Evolutionary conservation across 192 early-diverging fungal genomes (phyloP), one percentile per base, ranked within the genome.

Genomic region (Gryganskiella cystojenkinii): DNA sequence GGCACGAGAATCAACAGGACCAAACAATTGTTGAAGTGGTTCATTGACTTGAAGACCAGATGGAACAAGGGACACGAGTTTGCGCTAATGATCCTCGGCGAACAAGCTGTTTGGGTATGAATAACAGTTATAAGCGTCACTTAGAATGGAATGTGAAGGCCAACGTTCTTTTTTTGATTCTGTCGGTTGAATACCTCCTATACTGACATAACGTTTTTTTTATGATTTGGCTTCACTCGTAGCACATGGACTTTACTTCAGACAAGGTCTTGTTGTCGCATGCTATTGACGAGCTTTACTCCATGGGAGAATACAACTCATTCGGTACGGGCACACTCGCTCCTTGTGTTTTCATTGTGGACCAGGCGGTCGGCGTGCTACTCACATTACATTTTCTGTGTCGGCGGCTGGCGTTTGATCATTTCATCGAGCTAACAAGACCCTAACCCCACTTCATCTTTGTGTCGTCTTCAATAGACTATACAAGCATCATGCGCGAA

Each of bases 161-260:
- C 22, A 2, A 2, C 27, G 28, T 19, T 31, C 11, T 28, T 53
- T 13, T 28, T 53, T 53, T 27, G 15, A 14, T 17, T 34, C 8
- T 10, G 4, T 22, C 7, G 25, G 8, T 5, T 31, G 15, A n/a
- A 3, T 31, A 19, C 19, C 14, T 3, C 31, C 3, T 15, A 11
- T 19, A n/a, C 54, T 34, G 24, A 45, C 25, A 25, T 1, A 30
- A 4, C 20, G 13, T 31, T 11, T 4, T 1, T 44, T 19, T 14
- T 10, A 10, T 20, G 11, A 7, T 34, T 3, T 59, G 4, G 20
- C 24, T 47, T 31, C 49, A 3, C 4, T 25, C 2, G 9, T 52
- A 80, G 79, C 79, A 80, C 33, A 72, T 80, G 70, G 79, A 80
- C 20, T 80, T 80, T 37, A 72, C 79, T 20, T 51, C 59, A 4